phyloP scores from a whole-genome alignment of 306 rosid species.

The Lathyrus oleraceus region DNA sequence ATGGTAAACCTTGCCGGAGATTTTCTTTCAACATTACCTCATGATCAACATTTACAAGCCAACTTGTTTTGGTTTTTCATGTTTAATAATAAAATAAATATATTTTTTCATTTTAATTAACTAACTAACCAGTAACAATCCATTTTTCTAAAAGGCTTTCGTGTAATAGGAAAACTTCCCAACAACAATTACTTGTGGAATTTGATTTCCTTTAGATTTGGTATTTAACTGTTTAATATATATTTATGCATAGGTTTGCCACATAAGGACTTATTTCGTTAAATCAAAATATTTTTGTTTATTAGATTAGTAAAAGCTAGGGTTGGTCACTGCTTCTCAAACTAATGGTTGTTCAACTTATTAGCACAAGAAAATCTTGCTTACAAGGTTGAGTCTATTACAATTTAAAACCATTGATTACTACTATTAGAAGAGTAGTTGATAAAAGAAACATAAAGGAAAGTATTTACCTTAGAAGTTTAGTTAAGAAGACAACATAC shows the following conservation, averaged over 20 bases:
- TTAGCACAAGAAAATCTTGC: conserved; percentile 25
- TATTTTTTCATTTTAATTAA: conserved; percentile 20
- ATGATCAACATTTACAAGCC: conserved; percentile 45
- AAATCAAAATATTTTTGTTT: conserved; percentile 15
- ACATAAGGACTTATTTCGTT: conserved; percentile 19
- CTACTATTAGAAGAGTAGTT: conserved; percentile 35
- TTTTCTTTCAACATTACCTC: conserved; percentile 44
- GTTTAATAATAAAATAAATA: background rate
- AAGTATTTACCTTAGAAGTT: conserved; percentile 9
- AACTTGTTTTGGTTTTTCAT: conserved; percentile 15
- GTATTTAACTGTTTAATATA: conserved; percentile 17
- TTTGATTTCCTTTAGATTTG: conserved; percentile 36
- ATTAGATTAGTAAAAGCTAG: conserved; percentile 25
- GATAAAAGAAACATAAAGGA: conserved; percentile 12
- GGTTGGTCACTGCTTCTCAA: conserved; percentile 30
- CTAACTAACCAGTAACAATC: background rate
- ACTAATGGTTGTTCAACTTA: conserved; percentile 39
- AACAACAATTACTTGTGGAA: conserved; percentile 28
- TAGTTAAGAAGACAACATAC: conserved; percentile 9
- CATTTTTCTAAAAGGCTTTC: conserved; percentile 24
- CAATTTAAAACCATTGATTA: conserved; percentile 21
- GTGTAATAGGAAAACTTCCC: conserved; percentile 29
- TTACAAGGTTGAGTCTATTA: background rate
- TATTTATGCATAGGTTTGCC: conserved; percentile 7
- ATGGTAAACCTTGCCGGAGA: conserved; percentile 38